Conservation (phyloP, 2,329 filamentous ascomycete genomes). For the Sphaerulina vaccinii region DNA sequence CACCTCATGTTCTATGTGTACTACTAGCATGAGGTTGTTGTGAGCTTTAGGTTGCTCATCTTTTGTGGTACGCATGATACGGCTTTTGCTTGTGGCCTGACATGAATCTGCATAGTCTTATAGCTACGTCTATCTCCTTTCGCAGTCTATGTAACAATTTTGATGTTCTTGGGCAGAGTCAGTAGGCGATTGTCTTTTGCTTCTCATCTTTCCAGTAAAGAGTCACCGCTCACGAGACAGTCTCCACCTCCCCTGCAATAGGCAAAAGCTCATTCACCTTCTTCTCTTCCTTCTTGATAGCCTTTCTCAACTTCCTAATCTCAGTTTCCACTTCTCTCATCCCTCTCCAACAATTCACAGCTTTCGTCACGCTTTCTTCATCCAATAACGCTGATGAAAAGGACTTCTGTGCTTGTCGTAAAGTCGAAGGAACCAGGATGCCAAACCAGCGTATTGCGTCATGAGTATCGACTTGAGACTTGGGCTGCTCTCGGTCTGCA, state of each 20-base stretch:
- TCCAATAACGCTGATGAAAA: constrained; percentile 56
- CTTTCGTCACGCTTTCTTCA: constrained; percentile 56
- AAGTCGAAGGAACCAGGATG: constrained; percentile 50
- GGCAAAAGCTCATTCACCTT: not conserved
- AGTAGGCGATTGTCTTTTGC: no score
- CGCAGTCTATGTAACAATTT: no score
- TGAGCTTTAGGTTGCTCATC: no score
- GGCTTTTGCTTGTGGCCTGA: no score
- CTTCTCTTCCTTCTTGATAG: constrained; percentile 41
- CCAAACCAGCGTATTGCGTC: constrained; percentile 61
- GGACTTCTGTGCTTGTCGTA: constrained; percentile 58
- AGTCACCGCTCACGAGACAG: not conserved
- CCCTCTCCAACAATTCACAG: constrained; percentile 58
- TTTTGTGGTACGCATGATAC: no score
- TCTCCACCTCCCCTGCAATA: not conserved
- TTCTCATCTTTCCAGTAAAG: no score
- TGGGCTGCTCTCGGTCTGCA: constrained; percentile 2
- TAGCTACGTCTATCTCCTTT: no score
- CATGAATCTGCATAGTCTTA: no score
- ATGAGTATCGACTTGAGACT: constrained; percentile 18
- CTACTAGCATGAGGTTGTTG: no score
- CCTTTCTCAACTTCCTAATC: constrained; percentile 58
- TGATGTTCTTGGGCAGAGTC: no score
- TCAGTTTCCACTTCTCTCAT: constrained; percentile 68
- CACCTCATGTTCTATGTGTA: no score